A percentile compares a stretch with the other conserved stretches of the same genome.
Conservation (phyloP, 1,284 basidiomycete species). For the Leccinum ponderosum region DNA sequence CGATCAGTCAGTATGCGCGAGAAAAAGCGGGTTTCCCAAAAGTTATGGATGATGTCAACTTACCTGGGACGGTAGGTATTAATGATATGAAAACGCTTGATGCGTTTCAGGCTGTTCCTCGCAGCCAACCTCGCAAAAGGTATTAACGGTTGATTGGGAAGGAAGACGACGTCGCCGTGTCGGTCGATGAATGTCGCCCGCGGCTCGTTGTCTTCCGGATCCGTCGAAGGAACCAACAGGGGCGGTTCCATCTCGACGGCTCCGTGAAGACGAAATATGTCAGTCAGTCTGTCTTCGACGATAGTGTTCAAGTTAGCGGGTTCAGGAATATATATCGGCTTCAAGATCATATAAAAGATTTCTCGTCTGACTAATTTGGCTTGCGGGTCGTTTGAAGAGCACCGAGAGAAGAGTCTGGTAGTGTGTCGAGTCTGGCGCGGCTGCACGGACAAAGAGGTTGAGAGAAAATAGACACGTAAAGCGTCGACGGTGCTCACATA, state of each 20-base stretch:
- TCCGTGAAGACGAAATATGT: slow-evolving; percentile 86
- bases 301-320: slow-evolving; percentile 75
- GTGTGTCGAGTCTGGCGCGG: slow-evolving; percentile 72
- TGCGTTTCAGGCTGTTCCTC: slow-evolving; percentile 68
- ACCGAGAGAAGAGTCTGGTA: slow-evolving; percentile 70
- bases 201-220: slow-evolving; percentile 36
- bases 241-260: slow-evolving; percentile 90
- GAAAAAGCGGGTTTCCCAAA: background rate
- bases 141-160: slow-evolving; percentile 78
- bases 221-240: slow-evolving; percentile 65
- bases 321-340: slow-evolving; percentile 65
- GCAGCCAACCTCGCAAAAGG: slow-evolving; percentile 88
- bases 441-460: slow-evolving; percentile 35
- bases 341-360: slow-evolving; percentile 82
- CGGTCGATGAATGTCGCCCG: slow-evolving; percentile 79
- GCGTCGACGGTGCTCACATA: slow-evolving; percentile 52
- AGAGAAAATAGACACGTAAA: background rate
- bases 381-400: slow-evolving; percentile 64
- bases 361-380: slow-evolving; percentile 55
- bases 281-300: slow-evolving; percentile 73
- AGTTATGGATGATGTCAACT: slow-evolving; percentile 10
- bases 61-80: slow-evolving; percentile 71
- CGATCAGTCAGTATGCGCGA: background rate
- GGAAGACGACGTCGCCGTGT: slow-evolving; percentile 78
- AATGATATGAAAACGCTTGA: slow-evolving; percentile 89